A percentile compares a stretch with the other conserved stretches of the same genome.
phyloP scores from a whole-genome alignment of 2,329 filamentous ascomycete genomes.

The Arthrobotrys iridis region DNA sequence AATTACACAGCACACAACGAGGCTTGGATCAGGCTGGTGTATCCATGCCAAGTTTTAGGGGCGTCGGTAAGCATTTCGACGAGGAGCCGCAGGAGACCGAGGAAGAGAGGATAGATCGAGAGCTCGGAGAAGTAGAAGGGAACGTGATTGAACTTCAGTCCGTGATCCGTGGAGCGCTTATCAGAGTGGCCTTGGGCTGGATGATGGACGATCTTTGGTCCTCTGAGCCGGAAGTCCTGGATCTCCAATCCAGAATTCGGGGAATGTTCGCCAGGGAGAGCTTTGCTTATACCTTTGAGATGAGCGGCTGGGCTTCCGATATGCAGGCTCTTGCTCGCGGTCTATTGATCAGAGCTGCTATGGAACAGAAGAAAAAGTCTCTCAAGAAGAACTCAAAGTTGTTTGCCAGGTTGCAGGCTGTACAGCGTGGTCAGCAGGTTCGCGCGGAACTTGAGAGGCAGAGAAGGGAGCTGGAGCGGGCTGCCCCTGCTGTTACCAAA shows the following conservation, averaged over 20 bases:
- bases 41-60: constrained; percentile 96
- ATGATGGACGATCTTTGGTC: constrained; percentile 93
- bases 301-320: constrained; percentile 57
- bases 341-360: constrained; percentile 62
- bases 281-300: constrained; percentile 58
- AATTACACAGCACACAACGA: constrained; percentile 95
- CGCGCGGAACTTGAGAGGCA: constrained; percentile 63
- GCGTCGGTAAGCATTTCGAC: constrained; percentile 95
- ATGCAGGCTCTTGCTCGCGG: constrained; percentile 48
- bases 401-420: constrained; percentile 67
- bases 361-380: constrained; percentile 62
- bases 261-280: constrained; percentile 64
- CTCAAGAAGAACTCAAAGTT: constrained; percentile 63
- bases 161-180: constrained; percentile 81
- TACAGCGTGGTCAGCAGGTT: constrained; percentile 63
- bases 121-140: constrained; percentile 79
- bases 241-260: constrained; percentile 85
- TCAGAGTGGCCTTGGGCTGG: constrained; percentile 79
- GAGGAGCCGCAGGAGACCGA: constrained; percentile 82
- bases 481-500: constrained; percentile 63
- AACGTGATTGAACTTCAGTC: constrained; percentile 83
- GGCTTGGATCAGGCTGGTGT: constrained; percentile 94
- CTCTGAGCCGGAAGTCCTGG: constrained; percentile 77
- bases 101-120: constrained; percentile 84
- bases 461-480: constrained; percentile 61